Base-by-base conservation (phyloP, 169 alveolate species). In the Plasmodium yoelii region DNA sequence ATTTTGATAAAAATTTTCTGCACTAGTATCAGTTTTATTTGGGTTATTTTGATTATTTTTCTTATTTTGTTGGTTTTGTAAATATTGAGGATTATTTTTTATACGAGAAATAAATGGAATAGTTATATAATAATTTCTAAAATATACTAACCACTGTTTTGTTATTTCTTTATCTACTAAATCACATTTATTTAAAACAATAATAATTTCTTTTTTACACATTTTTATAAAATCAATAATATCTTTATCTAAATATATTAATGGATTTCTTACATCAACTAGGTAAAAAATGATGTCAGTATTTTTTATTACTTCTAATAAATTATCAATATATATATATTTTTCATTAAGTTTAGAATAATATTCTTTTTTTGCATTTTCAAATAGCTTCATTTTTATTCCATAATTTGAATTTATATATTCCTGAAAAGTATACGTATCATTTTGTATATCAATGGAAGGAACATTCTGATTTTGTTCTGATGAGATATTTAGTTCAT, bases 121-220 rank as follows among this genome's bases (percentile, higher is more conserved):
- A 1, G 90, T 80, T 64, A 80, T 42, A 67, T 39, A 80, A 9
- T 15, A 67, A 9, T 8, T 67, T 47, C 90, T 80, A 80, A 80
- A 80, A 60, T 26, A 80, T 19, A 19, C 3, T 51, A 80, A 22
- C 90, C 90, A 80, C 7, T 80, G 90, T n/a, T 80, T 42, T 59
- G 56, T 67, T 51, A 80, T 46, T 28, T 46, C 24, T n/a, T 34
- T 57, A 13, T 80, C 90, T 9, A 80, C 65, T 42, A 80, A 68
- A 80, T 80, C 90, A 10, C 90, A 80, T 67, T 80, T 80, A 67
- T 80, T 80, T 67, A 80, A 67, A 53, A 80, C 28, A 39, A 80
- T 65, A 4, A 80, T 67, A n/a, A 80, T 60, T 80, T 80, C 73
- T 34, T 80, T 80, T 46, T 67, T 80, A 71, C 90, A 80, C n/a